Evolutionary conservation across 495 filamentous ascomycete genomes (phyloP), one percentile per base, ranked within the genome.

Genomic region (Penicillium roqueforti): DNA sequence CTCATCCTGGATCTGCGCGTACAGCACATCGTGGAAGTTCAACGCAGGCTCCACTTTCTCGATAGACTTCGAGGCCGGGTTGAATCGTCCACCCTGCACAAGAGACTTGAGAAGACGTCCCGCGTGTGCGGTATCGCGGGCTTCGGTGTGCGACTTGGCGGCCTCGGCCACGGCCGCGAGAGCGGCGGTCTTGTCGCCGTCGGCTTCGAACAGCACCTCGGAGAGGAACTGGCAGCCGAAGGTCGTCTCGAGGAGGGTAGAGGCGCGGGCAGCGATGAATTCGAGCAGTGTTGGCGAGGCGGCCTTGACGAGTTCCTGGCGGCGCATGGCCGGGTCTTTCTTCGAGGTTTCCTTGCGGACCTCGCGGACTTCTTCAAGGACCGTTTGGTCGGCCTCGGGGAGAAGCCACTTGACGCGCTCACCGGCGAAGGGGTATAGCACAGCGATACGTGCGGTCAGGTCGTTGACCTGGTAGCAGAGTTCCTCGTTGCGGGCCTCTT

Each of bases 61-160:
- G 40, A 95, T 72, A 43, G 77, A 80, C 68, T 87, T 89, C 3
- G 78, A 76, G 31, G 75, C 78, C 20, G 75, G 76, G 71, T 96
- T 90, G 67, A 86, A 98, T 22, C 80, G 83, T 9, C 95, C 93
- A 19, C 93, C 92, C 29, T 87, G 81, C 23, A 96, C 87, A 1
- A 99, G 79, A 0, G 85, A 85, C 71, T 95, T 97, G 55, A 96
- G 80, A 84, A 96, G 87, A 45, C 88, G 83, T n/a, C 89, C 88
- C 2, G 84, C 86, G 51, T 82, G 79, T 3, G 89, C 73, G 0
- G 79, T 78, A 48, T 81, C 78, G 40, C 73, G 65, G 8, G 73
- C 63, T 23, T 78, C 79, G 18, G 86, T 80, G 59, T 88, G 75
- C 45, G 83, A 83, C 45, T 75, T 79, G 14, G 86, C 84, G 7